These are phyloP conservation scores for Apocynum venetum DNA, from an alignment of 257 asterid genomes.

Conservation along the genomic window DNA sequence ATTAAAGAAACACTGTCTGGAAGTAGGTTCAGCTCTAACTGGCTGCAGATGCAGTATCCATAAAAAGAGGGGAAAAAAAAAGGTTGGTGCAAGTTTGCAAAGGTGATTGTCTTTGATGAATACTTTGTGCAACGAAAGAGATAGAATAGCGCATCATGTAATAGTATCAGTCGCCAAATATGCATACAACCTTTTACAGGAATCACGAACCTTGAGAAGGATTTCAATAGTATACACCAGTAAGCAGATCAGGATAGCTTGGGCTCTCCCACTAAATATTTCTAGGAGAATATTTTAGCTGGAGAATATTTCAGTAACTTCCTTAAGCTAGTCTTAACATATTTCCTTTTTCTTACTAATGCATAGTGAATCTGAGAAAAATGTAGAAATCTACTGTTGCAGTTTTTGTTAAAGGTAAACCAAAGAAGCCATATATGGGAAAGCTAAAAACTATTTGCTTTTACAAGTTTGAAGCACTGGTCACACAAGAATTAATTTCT, in stretches of 20 bases:
- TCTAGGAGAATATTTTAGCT: not conserved
- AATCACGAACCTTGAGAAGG: not conserved
- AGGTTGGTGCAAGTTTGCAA: not conserved
- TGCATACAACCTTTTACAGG: not conserved
- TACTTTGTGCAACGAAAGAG: slow-evolving; percentile 1
- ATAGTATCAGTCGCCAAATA: not conserved
- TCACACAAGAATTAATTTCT: not conserved
- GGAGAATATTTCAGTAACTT: not conserved
- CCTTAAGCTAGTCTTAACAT: not conserved
- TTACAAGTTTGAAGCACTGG: not conserved
- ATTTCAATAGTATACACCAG: not conserved
- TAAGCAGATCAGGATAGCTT: not conserved
- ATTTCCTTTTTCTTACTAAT: not conserved
- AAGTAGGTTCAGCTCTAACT: not conserved
- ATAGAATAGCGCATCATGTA: not conserved
- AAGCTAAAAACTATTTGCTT: not conserved
- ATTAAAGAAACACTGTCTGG: not conserved
- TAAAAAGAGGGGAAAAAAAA: not conserved
- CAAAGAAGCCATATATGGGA: not conserved
- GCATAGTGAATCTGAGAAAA: not conserved
- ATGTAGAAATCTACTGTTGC: not conserved
- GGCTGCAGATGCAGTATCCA: not conserved
- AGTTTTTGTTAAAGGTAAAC: not conserved
- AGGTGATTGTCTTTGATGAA: not conserved
- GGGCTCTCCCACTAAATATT: not conserved